Evolutionary conservation across 768 basidiomycete species (phyloP), one percentile per base, ranked within the genome.

Genomic region (Podaxis sp.): DNA sequence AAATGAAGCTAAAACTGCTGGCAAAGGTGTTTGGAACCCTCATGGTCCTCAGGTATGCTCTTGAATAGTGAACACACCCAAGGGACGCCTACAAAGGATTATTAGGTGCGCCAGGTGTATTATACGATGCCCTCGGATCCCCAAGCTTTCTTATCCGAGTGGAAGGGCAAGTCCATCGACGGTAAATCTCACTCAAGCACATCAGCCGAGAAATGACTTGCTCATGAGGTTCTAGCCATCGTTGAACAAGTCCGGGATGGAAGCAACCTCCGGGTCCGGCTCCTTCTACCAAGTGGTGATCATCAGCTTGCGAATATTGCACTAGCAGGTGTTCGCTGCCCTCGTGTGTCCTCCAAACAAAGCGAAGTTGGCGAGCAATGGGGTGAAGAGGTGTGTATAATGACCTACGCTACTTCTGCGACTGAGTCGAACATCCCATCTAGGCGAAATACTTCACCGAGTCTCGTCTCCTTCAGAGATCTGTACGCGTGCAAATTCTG

Each of bases 201-300:
- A 48, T 48, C 27, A 44, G 42, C 4, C 23, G 9, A 42, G 47
- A 32, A 61, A 67, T 18, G 67, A 46, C 50, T 18, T 23, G 11
- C 1, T 61, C 35, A 64, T 38, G n/a, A 40, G 38, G 27, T 36
- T 37, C 2, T 61, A 95, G 95, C 90, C 51, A 83, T 98, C 62
- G 92, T 98, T 61, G 96, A 99, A 74, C 88, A 91, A 70, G 94
- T 98, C 55, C 84, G 91, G 53, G 95, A 98, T 70, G 96, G 95
- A 52, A 89, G 91, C 21, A 95, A 93, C 28, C 75, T 98, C 32
- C 89, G 96, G 21, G 85, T 90, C 51, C 88, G 97, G 53, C 82
- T 98, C 50, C 77, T 97, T 58, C 84, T 98, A 78, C 90, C 94
- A 16, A 87, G 91, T 47, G 90, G 88, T 10, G 86, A 91, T 60